Percentiles rank a stretch among this genome's conserved stretches.
Conservation (phyloP, 2,329 filamentous ascomycete genomes). For the Lasiodiplodia sp. region DNA sequence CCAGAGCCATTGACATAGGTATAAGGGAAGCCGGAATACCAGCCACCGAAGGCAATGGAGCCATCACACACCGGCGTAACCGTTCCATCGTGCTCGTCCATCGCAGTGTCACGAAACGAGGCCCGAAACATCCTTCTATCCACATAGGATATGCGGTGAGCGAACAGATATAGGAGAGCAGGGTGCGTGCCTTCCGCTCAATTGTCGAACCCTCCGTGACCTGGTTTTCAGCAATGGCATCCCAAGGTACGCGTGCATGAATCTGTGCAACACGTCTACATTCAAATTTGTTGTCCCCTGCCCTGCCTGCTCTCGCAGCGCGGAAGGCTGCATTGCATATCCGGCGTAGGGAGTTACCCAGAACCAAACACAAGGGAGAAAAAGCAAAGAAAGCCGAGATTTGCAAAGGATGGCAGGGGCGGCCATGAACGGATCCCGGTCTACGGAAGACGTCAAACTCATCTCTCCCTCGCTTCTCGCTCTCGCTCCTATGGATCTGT, state of each 20-base stretch:
- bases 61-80: not conserved
- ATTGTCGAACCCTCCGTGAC: not conserved
- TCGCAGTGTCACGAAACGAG: not conserved
- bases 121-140: not conserved
- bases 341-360: conserved; percentile 5
- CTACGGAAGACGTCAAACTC: no score
- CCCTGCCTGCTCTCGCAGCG: conserved; percentile 8
- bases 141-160: not conserved
- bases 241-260: not conserved
- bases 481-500: not conserved
- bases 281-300: not conserved
- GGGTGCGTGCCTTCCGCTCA: not conserved
- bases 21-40: not conserved
- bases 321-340: conserved; percentile 18
- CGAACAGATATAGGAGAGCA: not conserved
- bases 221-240: not conserved
- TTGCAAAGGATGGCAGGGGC: not conserved
- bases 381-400: not conserved
- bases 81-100: not conserved
- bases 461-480: not conserved
- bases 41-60: not conserved
- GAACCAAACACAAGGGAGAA: not conserved
- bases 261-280: not conserved
- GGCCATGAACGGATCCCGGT: not conserved
- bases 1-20: not conserved